A percentile compares a stretch with the other conserved stretches of the same genome.
Evolutionary conservation across 2,329 filamentous ascomycete species (phyloP).

Genomic region (Diaporthe velutina): DNA sequence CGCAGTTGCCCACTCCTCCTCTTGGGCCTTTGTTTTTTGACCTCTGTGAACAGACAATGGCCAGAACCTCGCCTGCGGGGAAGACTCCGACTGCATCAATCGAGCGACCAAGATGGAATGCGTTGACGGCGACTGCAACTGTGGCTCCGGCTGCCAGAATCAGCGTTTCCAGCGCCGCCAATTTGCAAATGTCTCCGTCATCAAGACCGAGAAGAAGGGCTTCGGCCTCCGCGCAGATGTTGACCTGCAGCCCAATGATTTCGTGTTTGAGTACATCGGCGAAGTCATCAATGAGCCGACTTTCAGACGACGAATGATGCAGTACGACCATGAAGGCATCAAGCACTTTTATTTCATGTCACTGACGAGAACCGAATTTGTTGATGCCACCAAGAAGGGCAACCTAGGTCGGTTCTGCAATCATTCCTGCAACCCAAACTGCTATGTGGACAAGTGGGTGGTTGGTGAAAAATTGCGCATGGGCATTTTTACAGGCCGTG

Average conservation of each 20-base stretch:
- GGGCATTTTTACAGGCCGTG: conserved; percentile 95
- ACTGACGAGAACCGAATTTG: conserved; percentile 93
- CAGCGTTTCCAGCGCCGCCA: conserved; percentile 93
- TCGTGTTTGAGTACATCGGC: conserved; percentile 98
- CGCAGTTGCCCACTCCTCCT: conserved; percentile 39
- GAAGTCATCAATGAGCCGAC: conserved; percentile 96
- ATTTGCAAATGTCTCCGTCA: conserved; percentile 92
- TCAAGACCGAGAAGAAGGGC: conserved; percentile 98
- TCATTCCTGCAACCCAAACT: conserved; percentile 98
- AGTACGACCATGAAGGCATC: conserved; percentile 96
- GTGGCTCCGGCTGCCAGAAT: conserved; percentile 89
- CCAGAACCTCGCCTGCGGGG: conserved; percentile 88
- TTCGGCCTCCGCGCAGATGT: conserved; percentile 88
- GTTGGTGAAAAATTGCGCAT: conserved; percentile 97
- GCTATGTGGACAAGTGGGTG: conserved; percentile 99
- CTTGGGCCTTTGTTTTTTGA: conserved; percentile 34
- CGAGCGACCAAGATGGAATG: conserved; percentile 99
- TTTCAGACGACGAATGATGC: conserved; percentile 89
- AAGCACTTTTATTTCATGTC: conserved; percentile 99
- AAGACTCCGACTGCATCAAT: conserved; percentile 99
- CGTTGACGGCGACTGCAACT: conserved; percentile 84
- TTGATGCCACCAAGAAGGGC: conserved; percentile 96
- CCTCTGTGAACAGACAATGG: conserved; percentile 62
- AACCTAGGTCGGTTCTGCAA: conserved; percentile 98
- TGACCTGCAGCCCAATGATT: conserved; percentile 84